Evolutionary conservation across 2,329 filamentous ascomycete species (phyloP).

Genomic region (Alternaria hordeiaustralica): DNA sequence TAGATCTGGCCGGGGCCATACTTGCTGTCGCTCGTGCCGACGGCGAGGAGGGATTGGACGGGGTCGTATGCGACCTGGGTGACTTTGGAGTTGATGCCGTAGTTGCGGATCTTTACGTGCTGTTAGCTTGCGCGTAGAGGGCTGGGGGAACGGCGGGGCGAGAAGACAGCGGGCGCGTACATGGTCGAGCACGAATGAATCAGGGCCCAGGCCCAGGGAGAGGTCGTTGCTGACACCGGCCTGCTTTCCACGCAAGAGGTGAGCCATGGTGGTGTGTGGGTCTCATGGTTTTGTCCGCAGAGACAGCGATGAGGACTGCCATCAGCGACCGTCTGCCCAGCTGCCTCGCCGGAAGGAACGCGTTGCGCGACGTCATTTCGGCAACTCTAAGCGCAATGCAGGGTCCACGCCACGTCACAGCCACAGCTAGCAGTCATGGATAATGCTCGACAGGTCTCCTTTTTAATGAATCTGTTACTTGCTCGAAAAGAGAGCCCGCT

Average conservation of each 20-base stretch:
- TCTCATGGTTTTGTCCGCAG: slow-evolving; percentile 36
- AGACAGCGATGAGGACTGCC: slow-evolving; percentile 5
- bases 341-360: slow-evolving; percentile 17
- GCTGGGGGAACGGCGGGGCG: slow-evolving; percentile 14
- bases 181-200: slow-evolving; percentile 83
- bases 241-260: slow-evolving; percentile 91
- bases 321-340: slow-evolving; percentile 17
- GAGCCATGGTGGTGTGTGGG: slow-evolving; percentile 67
- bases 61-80: slow-evolving; percentile 91
- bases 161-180: slow-evolving; percentile 53
- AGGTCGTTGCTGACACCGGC: slow-evolving; percentile 91
- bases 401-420: slow-evolving; percentile 20
- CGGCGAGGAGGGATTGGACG: slow-evolving; percentile 88
- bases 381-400: slow-evolving; percentile 21
- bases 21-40: slow-evolving; percentile 86
- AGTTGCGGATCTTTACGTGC: slow-evolving; percentile 40
- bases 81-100: slow-evolving; percentile 67
- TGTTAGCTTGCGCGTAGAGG: slow-evolving; percentile 24
- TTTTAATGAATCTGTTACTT: not conserved
- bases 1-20: slow-evolving; percentile 89
- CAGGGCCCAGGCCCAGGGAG: slow-evolving; percentile 78
- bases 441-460: not conserved
- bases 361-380: slow-evolving; percentile 26
- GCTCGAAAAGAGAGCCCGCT: not conserved
- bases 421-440: slow-evolving; percentile 2